Percentiles rank a stretch among this genome's conserved stretches.
Conservation (phyloP, 2,329 filamentous ascomycete species). For the Coniochaeta ligniaria region DNA sequence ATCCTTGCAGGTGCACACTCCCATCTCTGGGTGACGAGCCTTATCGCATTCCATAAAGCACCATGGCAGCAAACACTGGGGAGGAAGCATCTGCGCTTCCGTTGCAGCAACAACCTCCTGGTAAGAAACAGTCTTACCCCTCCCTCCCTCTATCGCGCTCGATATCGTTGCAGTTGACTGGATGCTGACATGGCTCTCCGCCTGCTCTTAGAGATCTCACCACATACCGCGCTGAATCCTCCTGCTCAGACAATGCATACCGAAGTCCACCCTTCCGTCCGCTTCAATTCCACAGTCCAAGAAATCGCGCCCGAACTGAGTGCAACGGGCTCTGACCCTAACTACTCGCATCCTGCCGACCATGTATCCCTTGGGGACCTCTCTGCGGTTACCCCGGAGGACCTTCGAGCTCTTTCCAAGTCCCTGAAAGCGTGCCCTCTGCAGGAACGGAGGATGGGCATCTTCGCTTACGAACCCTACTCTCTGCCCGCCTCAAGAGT, state of each 20-base stretch:
- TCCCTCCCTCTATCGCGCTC: background rate
- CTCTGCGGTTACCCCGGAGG: constrained; percentile 45
- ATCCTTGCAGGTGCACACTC: background rate
- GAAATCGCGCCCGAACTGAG: background rate
- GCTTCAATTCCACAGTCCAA: constrained; percentile 1
- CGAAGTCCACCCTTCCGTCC: background rate
- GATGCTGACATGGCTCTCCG: background rate
- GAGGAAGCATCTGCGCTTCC: background rate
- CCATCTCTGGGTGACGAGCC: background rate
- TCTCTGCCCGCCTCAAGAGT: constrained; percentile 81
- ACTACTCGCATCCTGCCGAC: constrained; percentile 12
- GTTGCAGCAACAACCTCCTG: background rate
- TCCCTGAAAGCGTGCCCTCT: constrained; percentile 67
- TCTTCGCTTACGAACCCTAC: constrained; percentile 84
- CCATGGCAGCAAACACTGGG: background rate
- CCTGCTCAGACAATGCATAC: background rate
- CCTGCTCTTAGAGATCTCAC: background rate
- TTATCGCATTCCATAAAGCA: background rate
- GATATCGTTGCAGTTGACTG: background rate
- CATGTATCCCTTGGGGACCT: constrained; percentile 21
- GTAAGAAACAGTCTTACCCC: background rate
- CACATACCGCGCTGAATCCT: background rate
- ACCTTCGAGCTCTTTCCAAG: constrained; percentile 65
- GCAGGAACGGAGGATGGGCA: constrained; percentile 76
- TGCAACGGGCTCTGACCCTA: constrained; percentile 15